A percentile compares a stretch with the other conserved stretches of the same genome.
phyloP scores from a whole-genome alignment of 2,329 filamentous ascomycete genomes.

The Samsoniella hepiali region DNA sequence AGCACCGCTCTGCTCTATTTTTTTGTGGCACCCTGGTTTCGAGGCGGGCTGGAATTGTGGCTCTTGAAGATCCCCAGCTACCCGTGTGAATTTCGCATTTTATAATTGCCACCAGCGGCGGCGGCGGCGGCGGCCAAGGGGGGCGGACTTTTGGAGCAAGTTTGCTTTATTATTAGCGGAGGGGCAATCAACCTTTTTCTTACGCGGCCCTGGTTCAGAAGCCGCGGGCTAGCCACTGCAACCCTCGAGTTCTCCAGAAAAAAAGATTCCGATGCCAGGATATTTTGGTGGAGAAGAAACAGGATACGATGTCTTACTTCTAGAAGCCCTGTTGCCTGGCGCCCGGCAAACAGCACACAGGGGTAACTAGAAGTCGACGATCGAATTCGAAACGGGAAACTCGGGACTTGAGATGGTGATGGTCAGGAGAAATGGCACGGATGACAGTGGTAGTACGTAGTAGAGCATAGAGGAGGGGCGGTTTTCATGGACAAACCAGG shows the following conservation, averaged over 20 bases:
- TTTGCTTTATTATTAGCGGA: too few species aligned
- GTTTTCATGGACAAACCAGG: neutral
- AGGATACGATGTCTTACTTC: neutral
- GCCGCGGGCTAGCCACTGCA: neutral
- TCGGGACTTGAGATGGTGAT: neutral
- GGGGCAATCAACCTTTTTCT: neutral
- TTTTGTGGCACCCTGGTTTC: neutral
- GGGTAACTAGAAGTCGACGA: neutral
- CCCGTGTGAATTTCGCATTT: neutral
- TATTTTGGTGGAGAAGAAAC: constrained; percentile 8
- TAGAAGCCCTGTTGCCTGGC: neutral
- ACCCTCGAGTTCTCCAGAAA: neutral
- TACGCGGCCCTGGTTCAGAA: constrained; percentile 1
- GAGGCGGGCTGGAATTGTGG: neutral
- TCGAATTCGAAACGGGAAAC: neutral
- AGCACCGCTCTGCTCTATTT: neutral
- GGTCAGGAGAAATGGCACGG: neutral
- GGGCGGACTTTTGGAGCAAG: too few species aligned
- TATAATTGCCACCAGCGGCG: neutral
- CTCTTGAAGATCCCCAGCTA: neutral
- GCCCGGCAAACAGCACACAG: neutral
- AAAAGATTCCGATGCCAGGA: neutral
- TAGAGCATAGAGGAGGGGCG: too few species aligned
- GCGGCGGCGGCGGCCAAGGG: neutral
- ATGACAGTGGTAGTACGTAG: neutral